Percentiles rank a stretch among this genome's conserved stretches.
phyloP scores from a whole-genome alignment of 768 basidiomycete genomes.

The Amyloporia xantha region DNA sequence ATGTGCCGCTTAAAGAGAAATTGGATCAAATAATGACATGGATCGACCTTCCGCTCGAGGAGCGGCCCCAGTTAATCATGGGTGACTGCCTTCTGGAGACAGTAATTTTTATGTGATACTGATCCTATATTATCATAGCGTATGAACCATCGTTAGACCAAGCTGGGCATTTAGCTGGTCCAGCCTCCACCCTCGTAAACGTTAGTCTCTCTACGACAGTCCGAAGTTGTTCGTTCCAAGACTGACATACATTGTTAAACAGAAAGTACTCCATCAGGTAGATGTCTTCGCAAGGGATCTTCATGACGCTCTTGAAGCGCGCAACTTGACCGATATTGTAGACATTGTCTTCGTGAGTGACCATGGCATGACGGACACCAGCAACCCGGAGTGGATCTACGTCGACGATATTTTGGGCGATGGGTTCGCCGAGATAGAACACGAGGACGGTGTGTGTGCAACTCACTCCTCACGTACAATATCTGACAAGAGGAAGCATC shows the following conservation, averaged over 20 bases:
- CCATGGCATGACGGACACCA: conserved; percentile 92
- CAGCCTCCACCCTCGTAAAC: conserved; percentile 63
- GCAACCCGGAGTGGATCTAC: conserved; percentile 64
- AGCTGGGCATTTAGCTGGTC: conserved; percentile 70
- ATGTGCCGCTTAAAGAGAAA: conserved; percentile 62
- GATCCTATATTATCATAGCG: conserved; percentile 30
- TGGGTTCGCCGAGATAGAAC: conserved; percentile 53
- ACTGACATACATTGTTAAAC: not conserved
- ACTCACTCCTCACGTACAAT: too few relatives aligned
- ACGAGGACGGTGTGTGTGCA: conserved; percentile 53
- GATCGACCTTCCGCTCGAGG: conserved; percentile 69
- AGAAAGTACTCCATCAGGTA: conserved; percentile 61
- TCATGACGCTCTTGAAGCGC: conserved; percentile 50
- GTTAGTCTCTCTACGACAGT: conserved; percentile 35
- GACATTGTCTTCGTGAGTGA: conserved; percentile 89
- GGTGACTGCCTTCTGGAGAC: conserved; percentile 37
- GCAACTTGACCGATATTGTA: conserved; percentile 78
- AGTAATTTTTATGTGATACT: not conserved
- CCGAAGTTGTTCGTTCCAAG: not conserved
- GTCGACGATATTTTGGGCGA: conserved; percentile 76
- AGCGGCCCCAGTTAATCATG: conserved; percentile 72
- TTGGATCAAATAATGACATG: conserved; percentile 72
- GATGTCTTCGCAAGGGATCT: conserved; percentile 72
- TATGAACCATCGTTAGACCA: conserved; percentile 87
- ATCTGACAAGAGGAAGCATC: too few relatives aligned